Base-by-base conservation (phyloP, 2,329 filamentous ascomycete genomes). In the Hortaea werneckii region DNA sequence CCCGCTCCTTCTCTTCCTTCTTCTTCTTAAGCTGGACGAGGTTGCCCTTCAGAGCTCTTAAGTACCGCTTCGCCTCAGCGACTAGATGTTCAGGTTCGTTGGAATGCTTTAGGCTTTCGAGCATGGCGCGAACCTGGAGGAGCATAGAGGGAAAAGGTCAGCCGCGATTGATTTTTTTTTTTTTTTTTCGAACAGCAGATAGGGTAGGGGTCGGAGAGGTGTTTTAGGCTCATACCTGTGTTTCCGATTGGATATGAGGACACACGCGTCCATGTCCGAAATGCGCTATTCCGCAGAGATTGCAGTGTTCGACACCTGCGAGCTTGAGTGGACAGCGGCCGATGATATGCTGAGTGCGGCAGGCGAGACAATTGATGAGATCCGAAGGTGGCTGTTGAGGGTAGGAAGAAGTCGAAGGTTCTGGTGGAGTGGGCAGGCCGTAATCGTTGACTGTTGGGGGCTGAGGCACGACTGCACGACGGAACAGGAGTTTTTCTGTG, bases 71-170 rank as follows among this genome's bases (percentile, higher is more conserved):
- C 2, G 79, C 79, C 28, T 69, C 58, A 8, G 73, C 69, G 8
- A 81, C 66, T 6, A 79, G 59, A 13, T 75, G 67, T 27, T 65
- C 66, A 8, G 72, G 67, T 57, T 84, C 81, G 0, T 69, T 72
- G 45, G 75, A 80, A 44, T 69, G 64, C 54, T 78, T 78, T 26
- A 87, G 62, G 0, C 76, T 74, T 45, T 78, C 73, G 11, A 87
- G 66, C 72, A 87, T 83, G 13, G 75, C 66, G 44, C 75, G 71
- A 11, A 87, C 70, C 56, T 85, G 75, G n/a, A n/a, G n/a, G n/a
- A n/a, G n/a, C n/a, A n/a, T n/a, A n/a, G n/a, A n/a, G n/a, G n/a
- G n/a, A n/a, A n/a, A n/a, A n/a, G n/a, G n/a, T n/a, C n/a, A n/a
- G n/a, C n/a, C n/a, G n/a, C n/a, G n/a, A n/a, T n/a, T n/a, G n/a